Evolutionary conservation across 306 rosid species (phyloP).

Genomic region (Hippophae rhamnoides): DNA sequence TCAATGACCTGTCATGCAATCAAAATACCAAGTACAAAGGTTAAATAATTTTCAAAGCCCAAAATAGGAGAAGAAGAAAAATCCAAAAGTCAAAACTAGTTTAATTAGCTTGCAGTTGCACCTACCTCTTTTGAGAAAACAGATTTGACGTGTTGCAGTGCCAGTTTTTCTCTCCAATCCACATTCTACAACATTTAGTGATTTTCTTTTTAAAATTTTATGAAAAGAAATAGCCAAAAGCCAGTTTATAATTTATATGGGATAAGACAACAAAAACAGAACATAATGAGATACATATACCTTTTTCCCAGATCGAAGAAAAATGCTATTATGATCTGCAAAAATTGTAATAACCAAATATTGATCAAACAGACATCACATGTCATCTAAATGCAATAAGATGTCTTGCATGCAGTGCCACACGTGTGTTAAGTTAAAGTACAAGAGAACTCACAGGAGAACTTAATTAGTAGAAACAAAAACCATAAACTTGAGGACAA

Average conservation of each 20-base stretch:
- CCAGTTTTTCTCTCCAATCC: conserved; percentile 65
- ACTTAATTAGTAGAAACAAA: no score
- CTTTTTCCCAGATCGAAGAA: conserved; percentile 38
- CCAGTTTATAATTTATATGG: conserved; percentile 7
- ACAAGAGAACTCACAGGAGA: no score
- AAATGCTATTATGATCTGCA: conserved; percentile 57
- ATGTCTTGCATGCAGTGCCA: neutral
- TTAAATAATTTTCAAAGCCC: neutral
- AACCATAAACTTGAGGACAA: no score
- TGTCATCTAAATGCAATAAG: no score
- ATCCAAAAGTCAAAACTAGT: neutral
- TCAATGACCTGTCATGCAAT: conserved; percentile 59
- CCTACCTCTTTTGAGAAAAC: conserved; percentile 76
- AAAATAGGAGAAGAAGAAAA: no score
- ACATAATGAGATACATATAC: conserved; percentile 26
- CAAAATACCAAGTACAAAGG: conserved; percentile 19
- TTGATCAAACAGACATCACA: conserved; percentile 3
- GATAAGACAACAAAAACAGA: conserved; percentile 8
- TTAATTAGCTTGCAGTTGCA: conserved; percentile 6
- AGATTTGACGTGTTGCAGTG: conserved; percentile 58
- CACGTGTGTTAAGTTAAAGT: no score
- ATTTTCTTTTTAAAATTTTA: neutral
- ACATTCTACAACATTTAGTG: conserved; percentile 32
- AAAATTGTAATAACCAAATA: neutral
- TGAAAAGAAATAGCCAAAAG: conserved; percentile 6